Percentiles rank a stretch among this genome's conserved stretches.
Conservation (phyloP, 1,139 yeast species). For the Candida neerlandica region DNA sequence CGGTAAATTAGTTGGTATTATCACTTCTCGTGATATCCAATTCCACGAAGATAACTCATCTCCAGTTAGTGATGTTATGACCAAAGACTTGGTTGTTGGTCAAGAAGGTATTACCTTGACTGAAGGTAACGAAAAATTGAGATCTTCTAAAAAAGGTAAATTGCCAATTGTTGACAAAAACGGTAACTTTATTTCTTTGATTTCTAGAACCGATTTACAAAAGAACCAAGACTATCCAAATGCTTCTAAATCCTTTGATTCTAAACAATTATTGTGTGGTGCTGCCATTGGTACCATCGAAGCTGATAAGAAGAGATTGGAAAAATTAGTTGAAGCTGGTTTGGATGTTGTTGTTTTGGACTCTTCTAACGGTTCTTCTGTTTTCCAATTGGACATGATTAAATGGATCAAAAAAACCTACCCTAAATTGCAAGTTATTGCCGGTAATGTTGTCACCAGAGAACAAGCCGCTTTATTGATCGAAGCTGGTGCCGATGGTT, state of each 20-base stretch:
- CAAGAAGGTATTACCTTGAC: constrained; percentile 74
- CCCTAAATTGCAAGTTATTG: constrained; percentile 84
- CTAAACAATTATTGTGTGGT: constrained; percentile 97
- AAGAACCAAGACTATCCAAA: constrained; percentile 92
- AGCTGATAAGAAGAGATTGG: constrained; percentile 84
- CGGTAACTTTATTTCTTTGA: constrained; percentile 80
- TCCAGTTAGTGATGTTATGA: constrained; percentile 80
- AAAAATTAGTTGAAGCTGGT: constrained; percentile 90
- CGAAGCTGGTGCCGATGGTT: constrained; percentile 96
- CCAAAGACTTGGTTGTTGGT: constrained; percentile 85
- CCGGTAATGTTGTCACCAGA: constrained; percentile 98
- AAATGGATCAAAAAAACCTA: constrained; percentile 81
- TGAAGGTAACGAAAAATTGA: constrained; percentile 88
- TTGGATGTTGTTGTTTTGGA: constrained; percentile 94
- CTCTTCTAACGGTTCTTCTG: constrained; percentile 96
- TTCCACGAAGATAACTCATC: constrained; percentile 77
- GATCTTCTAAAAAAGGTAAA: constrained; percentile 96
- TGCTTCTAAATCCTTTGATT: constrained; percentile 89
- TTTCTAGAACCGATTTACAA: constrained; percentile 95
- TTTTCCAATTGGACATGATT: constrained; percentile 92
- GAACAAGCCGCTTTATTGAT: constrained; percentile 98
- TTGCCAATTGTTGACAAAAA: constrained; percentile 84
- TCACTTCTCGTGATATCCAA: constrained; percentile 96
- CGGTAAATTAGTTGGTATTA: constrained; percentile 90
- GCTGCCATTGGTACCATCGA: constrained; percentile 97